phyloP scores from a whole-genome alignment of 805 yeast species.

The Metschnikowia santaceciliae region DNA sequence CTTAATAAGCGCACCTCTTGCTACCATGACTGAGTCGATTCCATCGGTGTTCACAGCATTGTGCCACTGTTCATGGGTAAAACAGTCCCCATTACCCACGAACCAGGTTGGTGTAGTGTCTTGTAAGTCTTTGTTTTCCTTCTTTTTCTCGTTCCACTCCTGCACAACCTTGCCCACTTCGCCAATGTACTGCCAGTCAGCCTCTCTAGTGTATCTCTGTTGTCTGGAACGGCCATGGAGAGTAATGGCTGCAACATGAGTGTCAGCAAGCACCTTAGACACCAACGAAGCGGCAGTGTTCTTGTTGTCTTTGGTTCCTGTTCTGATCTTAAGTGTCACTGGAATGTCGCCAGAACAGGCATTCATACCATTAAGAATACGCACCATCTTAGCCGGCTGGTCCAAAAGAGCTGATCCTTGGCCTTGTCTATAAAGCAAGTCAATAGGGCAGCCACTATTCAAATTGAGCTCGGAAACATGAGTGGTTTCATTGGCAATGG shows the following conservation, averaged over 20 bases:
- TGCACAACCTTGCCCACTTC: slow-evolving; percentile 68
- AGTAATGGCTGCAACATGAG: slow-evolving; percentile 86
- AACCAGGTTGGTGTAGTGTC: slow-evolving; percentile 70
- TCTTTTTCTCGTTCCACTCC: slow-evolving; percentile 49
- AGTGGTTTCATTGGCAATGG: slow-evolving; percentile 53
- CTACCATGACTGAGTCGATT: slow-evolving; percentile 94
- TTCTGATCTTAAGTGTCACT: slow-evolving; percentile 85
- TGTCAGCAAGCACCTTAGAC: slow-evolving; percentile 65
- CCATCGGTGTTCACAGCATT: slow-evolving; percentile 59
- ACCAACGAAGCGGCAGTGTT: slow-evolving; percentile 85
- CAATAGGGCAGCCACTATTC: slow-evolving; percentile 98
- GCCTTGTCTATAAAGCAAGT: slow-evolving; percentile 87
- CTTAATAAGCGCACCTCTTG: slow-evolving; percentile 94
- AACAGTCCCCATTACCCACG: slow-evolving; percentile 94
- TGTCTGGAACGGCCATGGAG: slow-evolving; percentile 95
- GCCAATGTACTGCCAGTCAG: slow-evolving; percentile 88
- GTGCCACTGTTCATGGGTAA: slow-evolving; percentile 85
- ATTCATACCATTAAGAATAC: slow-evolving; percentile 85
- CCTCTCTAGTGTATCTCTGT: slow-evolving; percentile 86
- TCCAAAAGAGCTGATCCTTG: slow-evolving; percentile 94
- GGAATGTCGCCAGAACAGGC: slow-evolving; percentile 88
- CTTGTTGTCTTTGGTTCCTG: slow-evolving; percentile 80
- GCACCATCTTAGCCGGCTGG: slow-evolving; percentile 73
- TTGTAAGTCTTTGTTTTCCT: slow-evolving; percentile 55
- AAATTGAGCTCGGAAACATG: slow-evolving; percentile 79